Conservation (phyloP, 2,329 filamentous ascomycete genomes). For the Aspergillus jensenii region DNA sequence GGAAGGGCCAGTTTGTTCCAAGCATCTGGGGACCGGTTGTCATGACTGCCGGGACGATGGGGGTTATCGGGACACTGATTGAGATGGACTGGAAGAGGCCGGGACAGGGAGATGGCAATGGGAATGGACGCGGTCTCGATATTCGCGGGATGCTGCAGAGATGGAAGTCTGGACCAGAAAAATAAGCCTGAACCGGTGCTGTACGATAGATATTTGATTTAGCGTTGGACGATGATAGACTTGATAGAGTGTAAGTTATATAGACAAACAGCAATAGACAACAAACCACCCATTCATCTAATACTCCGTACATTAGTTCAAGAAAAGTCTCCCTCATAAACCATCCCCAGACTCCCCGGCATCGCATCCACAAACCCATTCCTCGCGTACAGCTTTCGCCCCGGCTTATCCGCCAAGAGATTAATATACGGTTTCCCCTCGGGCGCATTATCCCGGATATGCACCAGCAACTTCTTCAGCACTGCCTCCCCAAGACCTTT, state of each 20-base stretch:
- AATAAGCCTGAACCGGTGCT: too few relatives aligned
- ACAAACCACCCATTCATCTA: too few relatives aligned
- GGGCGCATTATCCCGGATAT: slow-evolving; percentile 43
- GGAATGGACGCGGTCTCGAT: too few relatives aligned
- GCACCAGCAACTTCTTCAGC: slow-evolving; percentile 43
- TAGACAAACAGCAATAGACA: too few relatives aligned
- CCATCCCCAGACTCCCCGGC: slow-evolving; percentile 41
- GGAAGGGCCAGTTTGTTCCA: slow-evolving; percentile 27
- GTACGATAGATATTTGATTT: too few relatives aligned
- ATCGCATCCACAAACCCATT: slow-evolving; percentile 49
- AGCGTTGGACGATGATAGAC: too few relatives aligned
- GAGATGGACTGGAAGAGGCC: slow-evolving; percentile 3
- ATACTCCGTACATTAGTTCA: too few relatives aligned
- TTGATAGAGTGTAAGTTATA: too few relatives aligned
- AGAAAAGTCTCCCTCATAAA: slow-evolving; percentile 5
- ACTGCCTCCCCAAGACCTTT: slow-evolving; percentile 49
- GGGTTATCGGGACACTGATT: slow-evolving; percentile 14
- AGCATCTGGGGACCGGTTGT: slow-evolving; percentile 32
- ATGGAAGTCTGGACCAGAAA: too few relatives aligned
- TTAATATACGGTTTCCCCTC: slow-evolving; percentile 41
- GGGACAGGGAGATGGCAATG: too few relatives aligned
- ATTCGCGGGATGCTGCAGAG: too few relatives aligned
- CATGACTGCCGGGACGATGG: slow-evolving; percentile 23
- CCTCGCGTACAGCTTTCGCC: slow-evolving; percentile 45
- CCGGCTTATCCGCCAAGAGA: slow-evolving; percentile 48